Evolutionary conservation across 306 rosid genomes (phyloP).

Genomic region (Malus sieversii): DNA sequence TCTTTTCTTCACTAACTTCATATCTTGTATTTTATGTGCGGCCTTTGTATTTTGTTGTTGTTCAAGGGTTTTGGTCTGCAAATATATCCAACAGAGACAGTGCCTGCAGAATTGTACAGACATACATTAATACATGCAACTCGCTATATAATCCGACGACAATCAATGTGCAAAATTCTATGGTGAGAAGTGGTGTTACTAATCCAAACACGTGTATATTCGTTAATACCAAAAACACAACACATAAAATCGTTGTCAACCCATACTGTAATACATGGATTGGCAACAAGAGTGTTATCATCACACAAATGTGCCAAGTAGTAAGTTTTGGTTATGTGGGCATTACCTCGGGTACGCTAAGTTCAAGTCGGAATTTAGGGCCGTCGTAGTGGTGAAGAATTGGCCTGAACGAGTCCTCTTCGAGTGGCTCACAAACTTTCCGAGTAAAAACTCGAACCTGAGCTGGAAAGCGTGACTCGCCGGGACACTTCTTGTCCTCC

Average conservation of each 20-base stretch:
- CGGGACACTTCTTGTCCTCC: conserved; percentile 84
- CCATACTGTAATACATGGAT: neutral
- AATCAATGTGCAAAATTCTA: neutral
- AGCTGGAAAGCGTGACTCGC: conserved; percentile 97
- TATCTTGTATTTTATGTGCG: conserved; percentile 3
- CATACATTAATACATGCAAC: neutral
- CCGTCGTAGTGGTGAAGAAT: conserved; percentile 95
- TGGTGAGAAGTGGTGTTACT: no score
- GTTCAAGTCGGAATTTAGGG: conserved; percentile 86
- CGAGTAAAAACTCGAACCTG: conserved; percentile 84
- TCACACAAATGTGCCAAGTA: neutral
- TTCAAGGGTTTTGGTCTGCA: conserved; percentile 52
- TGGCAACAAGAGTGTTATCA: neutral
- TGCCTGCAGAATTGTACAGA: conserved; percentile 42
- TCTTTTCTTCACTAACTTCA: conserved; percentile 8
- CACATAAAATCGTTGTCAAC: no score
- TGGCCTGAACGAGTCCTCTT: conserved; percentile 93
- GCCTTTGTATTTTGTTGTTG: neutral
- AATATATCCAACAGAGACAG: conserved; percentile 80
- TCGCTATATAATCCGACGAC: neutral
- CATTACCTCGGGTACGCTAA: conserved; percentile 71
- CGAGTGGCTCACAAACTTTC: conserved; percentile 73
- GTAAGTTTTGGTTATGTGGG: neutral
- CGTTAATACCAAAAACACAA: no score
- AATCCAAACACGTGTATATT: no score